Percentiles rank a stretch among this genome's conserved stretches.
Conservation (phyloP, 202 grass and related monocot genomes). For the Musa balbisiana region DNA sequence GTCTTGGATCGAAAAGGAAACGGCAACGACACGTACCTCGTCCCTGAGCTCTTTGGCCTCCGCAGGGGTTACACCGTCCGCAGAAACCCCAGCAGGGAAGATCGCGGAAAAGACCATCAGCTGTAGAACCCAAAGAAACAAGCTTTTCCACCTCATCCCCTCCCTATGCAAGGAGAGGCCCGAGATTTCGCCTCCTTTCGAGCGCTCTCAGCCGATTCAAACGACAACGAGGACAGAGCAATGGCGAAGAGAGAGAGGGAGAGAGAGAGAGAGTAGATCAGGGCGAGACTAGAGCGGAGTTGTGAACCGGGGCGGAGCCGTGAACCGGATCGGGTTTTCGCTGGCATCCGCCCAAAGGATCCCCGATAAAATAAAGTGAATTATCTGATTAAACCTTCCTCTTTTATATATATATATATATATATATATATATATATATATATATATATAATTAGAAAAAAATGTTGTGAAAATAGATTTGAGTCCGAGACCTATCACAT, state of each 20-base stretch:
- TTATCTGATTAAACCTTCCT: too few relatives aligned
- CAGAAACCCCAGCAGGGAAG: constrained; percentile 22
- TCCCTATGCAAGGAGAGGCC: neutral
- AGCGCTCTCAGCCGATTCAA: neutral
- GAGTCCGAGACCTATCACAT: too few relatives aligned
- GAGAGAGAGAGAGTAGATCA: neutral
- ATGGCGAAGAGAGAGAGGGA: neutral
- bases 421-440: too few relatives aligned
- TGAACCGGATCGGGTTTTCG: too few relatives aligned
- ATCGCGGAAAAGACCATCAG: constrained; percentile 18
- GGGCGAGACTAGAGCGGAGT: too few relatives aligned
- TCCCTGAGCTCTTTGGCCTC: constrained; percentile 75
- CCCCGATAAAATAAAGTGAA: too few relatives aligned
- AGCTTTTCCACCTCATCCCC: neutral
- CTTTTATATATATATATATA: too few relatives aligned
- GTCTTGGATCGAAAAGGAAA: constrained; percentile 9
- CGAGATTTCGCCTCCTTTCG: neutral
- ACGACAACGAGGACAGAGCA: too few relatives aligned
- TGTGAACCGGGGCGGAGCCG: too few relatives aligned
- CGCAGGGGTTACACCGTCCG: constrained; percentile 57
- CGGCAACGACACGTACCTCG: constrained; percentile 37
- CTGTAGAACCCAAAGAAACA: neutral
- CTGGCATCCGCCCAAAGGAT: too few relatives aligned
- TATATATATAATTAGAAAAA: too few relatives aligned
- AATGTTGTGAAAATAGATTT: too few relatives aligned